Percentiles rank a stretch among this genome's conserved stretches.
phyloP scores from a whole-genome alignment of 176 grass and related monocot genomes.

The Pontederia paniculata region DNA sequence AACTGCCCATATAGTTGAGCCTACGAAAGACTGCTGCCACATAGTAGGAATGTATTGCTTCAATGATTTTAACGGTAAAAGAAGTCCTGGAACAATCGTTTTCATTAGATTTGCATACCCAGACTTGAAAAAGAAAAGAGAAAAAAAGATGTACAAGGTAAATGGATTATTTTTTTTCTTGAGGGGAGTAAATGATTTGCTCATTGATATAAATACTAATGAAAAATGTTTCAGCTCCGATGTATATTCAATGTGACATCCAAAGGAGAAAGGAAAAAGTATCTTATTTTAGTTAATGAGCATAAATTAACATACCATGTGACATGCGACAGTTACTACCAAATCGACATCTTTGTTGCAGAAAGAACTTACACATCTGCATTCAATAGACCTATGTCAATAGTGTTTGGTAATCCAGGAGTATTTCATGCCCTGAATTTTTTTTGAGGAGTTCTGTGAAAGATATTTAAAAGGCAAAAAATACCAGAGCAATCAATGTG shows the following conservation, averaged over 20 bases:
- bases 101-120: conserved; percentile 22
- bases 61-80: conserved; percentile 48
- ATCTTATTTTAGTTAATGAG: neutral
- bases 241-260: too few species aligned
- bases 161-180: too few species aligned
- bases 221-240: too few species aligned
- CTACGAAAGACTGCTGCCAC: conserved; percentile 79
- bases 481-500: too few species aligned
- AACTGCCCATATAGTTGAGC: conserved; percentile 60
- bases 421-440: too few species aligned
- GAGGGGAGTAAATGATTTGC: too few species aligned
- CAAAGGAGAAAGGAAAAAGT: conserved; percentile 1
- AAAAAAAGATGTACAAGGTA: neutral
- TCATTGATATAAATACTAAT: too few species aligned
- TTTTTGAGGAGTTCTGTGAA: too few species aligned
- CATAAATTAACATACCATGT: conserved; percentile 73
- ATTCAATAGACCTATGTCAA: conserved; percentile 51
- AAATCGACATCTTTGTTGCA: conserved; percentile 96
- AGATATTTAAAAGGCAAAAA: too few species aligned
- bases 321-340: conserved; percentile 88
- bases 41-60: conserved; percentile 49
- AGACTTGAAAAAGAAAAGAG: conserved; percentile 3
- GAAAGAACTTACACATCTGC: conserved; percentile 99
- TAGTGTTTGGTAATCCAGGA: conserved; percentile 16
- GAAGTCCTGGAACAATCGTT: conserved; percentile 37